phyloP scores from a whole-genome alignment of 2,329 filamentous ascomycete genomes.

The Aphanoascus verrucosus region DNA sequence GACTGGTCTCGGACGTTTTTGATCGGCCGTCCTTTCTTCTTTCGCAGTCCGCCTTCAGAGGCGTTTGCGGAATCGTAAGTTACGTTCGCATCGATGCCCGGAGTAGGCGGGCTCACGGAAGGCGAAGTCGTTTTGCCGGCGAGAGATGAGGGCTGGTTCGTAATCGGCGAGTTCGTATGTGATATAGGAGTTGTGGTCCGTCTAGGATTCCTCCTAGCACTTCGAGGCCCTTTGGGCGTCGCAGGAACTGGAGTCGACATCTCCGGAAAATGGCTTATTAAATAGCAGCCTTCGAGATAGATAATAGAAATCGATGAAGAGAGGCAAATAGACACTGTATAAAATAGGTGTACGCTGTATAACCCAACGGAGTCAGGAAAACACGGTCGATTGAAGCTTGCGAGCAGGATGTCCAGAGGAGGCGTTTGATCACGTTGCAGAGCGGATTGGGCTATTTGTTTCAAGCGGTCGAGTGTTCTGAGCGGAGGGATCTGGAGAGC shows the following conservation, averaged over 20 bases:
- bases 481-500: slow-evolving; percentile 3
- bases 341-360: slow-evolving; percentile 13
- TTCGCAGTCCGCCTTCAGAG: slow-evolving; percentile 24
- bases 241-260: slow-evolving; percentile 39
- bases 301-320: slow-evolving; percentile 22
- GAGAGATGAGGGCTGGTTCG: slow-evolving; percentile 7
- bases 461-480: slow-evolving; percentile 2
- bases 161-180: slow-evolving; percentile 16
- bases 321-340: slow-evolving; percentile 12
- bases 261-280: slow-evolving; percentile 36
- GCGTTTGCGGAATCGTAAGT: slow-evolving; percentile 25
- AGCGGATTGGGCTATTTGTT: neutral
- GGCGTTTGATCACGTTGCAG: slow-evolving; percentile 15
- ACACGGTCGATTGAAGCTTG: neutral
- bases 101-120: slow-evolving; percentile 29
- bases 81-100: slow-evolving; percentile 24
- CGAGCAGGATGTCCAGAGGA: slow-evolving; percentile 8
- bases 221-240: slow-evolving; percentile 32
- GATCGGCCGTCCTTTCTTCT: slow-evolving; percentile 27
- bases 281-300: slow-evolving; percentile 38
- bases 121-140: slow-evolving; percentile 23
- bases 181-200: slow-evolving; percentile 26
- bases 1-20: slow-evolving; percentile 28
- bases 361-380: neutral
- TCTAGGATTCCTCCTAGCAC: slow-evolving; percentile 29